Evolutionary conservation across 2,329 filamentous ascomycete species (phyloP).

Genomic region (Fusarium sp.): DNA sequence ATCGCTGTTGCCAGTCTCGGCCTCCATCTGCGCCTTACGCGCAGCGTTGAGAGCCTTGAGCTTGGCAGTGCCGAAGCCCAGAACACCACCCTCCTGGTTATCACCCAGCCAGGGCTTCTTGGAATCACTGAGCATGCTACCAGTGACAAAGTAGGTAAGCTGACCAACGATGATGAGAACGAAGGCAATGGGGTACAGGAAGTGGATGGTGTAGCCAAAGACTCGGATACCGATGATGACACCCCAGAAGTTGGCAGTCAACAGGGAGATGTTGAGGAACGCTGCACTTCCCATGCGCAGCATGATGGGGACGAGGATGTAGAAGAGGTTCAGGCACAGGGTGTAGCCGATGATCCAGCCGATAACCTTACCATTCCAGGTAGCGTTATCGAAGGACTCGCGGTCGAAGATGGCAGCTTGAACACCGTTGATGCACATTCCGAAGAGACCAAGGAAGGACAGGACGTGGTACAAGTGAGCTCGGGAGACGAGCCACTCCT

Average conservation of each 20-base stretch:
- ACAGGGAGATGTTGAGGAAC: constrained; percentile 94
- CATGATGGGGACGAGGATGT: constrained; percentile 85
- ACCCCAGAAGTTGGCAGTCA: constrained; percentile 98
- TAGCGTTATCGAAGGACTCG: constrained; percentile 70
- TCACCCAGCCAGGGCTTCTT: constrained; percentile 95
- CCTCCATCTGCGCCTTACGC: constrained; percentile 52
- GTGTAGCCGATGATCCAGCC: constrained; percentile 94
- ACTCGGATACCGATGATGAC: constrained; percentile 91
- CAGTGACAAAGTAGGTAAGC: constrained; percentile 86
- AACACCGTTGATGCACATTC: constrained; percentile 88
- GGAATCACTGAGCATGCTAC: constrained; percentile 84
- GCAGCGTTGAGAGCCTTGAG: constrained; percentile 74
- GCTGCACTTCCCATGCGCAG: constrained; percentile 91
- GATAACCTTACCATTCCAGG: constrained; percentile 74
- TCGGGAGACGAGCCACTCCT: constrained; percentile 93
- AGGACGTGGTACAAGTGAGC: constrained; percentile 92
- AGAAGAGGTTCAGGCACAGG: constrained; percentile 83
- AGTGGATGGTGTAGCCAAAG: constrained; percentile 83
- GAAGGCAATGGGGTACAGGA: constrained; percentile 95
- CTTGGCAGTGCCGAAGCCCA: constrained; percentile 87
- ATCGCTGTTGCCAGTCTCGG: constrained; percentile 40
- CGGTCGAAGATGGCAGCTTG: constrained; percentile 95
- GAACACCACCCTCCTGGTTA: constrained; percentile 83
- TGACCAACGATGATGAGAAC: constrained; percentile 89
- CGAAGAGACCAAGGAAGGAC: constrained; percentile 89